Evolutionary conservation across 768 basidiomycete genomes (phyloP), one percentile per base, ranked within the genome.

Genomic region (Podaxis pistillaris): DNA sequence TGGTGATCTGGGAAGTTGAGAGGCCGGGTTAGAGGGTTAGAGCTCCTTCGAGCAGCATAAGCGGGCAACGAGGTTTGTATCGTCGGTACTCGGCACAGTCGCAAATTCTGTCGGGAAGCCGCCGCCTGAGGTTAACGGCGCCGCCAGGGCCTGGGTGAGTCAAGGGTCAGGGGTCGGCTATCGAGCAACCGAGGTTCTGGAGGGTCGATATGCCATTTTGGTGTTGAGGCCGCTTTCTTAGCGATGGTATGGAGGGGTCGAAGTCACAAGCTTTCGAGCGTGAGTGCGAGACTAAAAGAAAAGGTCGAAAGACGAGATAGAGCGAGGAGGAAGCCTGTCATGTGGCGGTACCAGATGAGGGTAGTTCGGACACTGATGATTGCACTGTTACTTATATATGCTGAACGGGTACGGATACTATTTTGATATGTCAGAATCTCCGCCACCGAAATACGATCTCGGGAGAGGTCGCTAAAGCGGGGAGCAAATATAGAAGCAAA

Each of bases 81-180:
- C 37, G 37, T 40, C 54, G 54, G 54, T 19, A 13, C 36, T 56
- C 54, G 54, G 54, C 19, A 56, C 19, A 36, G 19, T 22, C 11
- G 26, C n/a, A 17, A 11, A 13, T 28, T 6, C 24, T 17, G 56
- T 57, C 56, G 41, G 40, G 56, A 44, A 57, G 24, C 22, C 37
- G 26, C 41, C 41, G 13, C 33, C 19, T 30, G 19, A 17, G 38
- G 36, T 37, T 40, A 33, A 56, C 19, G 54, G 54, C 37, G 38
- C 19, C 38, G 54, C 37, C 37, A 46, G 53, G 54, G n/a, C 37
- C 54, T 56, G 22, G 37, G 37, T 56, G 54, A 56, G 37, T 41
- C 30, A 37, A 38, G 19, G 54, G 30, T 26, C 54, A 56, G 54
- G 54, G 37, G 1, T 56, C 54, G 54, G 54, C n/a, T 56, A 24